Evolutionary conservation across 805 yeast species (phyloP), one percentile per base, ranked within the genome.

Genomic region (Kregervanrija delftensis): DNA sequence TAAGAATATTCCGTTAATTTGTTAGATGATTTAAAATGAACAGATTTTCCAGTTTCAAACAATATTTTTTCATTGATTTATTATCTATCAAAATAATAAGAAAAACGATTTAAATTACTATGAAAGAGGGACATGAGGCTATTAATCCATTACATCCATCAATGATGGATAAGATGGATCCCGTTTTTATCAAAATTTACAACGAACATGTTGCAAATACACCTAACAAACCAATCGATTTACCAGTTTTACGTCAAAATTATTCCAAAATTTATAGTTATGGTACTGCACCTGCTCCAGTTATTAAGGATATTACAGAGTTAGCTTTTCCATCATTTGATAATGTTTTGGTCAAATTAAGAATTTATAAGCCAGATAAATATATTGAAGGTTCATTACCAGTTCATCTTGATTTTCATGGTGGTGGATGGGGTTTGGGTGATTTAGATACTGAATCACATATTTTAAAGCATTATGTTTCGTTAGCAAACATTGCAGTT

Each of bases 401-500:
- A 4, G 64, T 59, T 12, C 64, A 61, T 42, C 47, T 61, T n/a
- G 60, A 60, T 42, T 61, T 54, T 51, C 66, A 62, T 39, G 65
- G 66, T 16, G 66, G 66, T 15, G 66, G 65, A 12, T 59, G 62
- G 43, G 65, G 60, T 11, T 48, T 61, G 31, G 66, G 66, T 11
- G 64, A 57, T 39, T 49, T 61, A 22, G 60, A 59, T 30, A 58
- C 65, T 1, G 66, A 62, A 35, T 46, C 55, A 11, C 64, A 60
- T 35, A 46, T 59, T 8, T 42, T 60, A 39, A 55, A 56, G 39
- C 64, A 61, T 42, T 60, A 56, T 45, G 59, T 53, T 32, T 42
- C 48, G 10, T 41, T 46, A 35, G 56, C 62, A 8, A 46, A 49
- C 15, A 45, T 60, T 37, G 62, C 59, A 9, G 62, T 61, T 14